phyloP scores from a whole-genome alignment of 2,329 filamentous ascomycete genomes.

The Tolypocladium inflatum region DNA sequence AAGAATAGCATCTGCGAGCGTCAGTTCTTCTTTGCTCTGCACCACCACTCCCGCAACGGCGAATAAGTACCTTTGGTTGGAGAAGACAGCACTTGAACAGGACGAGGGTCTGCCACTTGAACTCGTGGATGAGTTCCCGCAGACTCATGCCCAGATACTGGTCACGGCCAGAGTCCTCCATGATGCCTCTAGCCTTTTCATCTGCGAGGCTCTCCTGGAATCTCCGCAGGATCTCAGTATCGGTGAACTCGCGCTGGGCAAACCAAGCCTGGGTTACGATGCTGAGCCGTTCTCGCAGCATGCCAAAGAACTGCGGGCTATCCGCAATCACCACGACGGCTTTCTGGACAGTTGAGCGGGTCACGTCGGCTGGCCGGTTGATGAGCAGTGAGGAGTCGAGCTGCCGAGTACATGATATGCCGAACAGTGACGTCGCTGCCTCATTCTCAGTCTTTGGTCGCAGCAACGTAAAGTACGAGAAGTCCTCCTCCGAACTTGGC shows the following conservation, averaged over 20 bases:
- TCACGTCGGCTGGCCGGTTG: conserved; percentile 77
- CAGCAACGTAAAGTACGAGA: conserved; percentile 93
- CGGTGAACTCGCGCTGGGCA: conserved; percentile 83
- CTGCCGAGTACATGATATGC: conserved; percentile 90
- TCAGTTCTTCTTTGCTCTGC: not conserved
- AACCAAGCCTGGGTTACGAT: conserved; percentile 96
- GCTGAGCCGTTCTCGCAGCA: conserved; percentile 79
- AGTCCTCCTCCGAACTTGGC: conserved; percentile 76
- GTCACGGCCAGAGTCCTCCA: conserved; percentile 66
- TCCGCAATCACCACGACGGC: conserved; percentile 93
- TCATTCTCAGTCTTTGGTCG: conserved; percentile 43
- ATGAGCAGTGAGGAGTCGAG: conserved; percentile 71
- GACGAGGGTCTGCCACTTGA: conserved; percentile 88
- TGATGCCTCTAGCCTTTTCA: conserved; percentile 46
- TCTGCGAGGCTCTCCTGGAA: conserved; percentile 83
- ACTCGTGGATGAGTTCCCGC: conserved; percentile 86
- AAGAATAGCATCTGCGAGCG: conserved; percentile 85
- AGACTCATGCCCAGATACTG: conserved; percentile 84
- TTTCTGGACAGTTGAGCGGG: conserved; percentile 95
- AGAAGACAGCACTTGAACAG: conserved; percentile 88
- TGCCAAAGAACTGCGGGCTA: conserved; percentile 80
- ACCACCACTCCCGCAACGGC: not conserved
- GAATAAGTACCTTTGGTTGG: conserved; percentile 70
- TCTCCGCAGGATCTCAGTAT: conserved; percentile 78
- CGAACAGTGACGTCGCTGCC: conserved; percentile 77